Base-by-base conservation (phyloP, 2,329 filamentous ascomycete genomes). In the Beauveria australis region DNA sequence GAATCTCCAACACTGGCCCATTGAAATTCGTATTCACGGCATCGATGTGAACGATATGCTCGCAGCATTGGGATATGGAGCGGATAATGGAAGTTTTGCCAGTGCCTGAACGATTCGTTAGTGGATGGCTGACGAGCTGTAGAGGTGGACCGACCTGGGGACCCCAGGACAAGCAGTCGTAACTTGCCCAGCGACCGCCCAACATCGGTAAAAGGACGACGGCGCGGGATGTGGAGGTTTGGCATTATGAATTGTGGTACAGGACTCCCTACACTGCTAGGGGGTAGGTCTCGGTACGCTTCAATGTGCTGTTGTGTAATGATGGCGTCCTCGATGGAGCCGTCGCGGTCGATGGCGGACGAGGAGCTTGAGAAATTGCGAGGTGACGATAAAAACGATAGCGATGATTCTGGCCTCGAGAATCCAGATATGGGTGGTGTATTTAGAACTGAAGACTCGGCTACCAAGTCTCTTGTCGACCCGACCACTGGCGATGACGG, bases 191-290 rank as follows among this genome's bases (percentile, higher is more conserved):
- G 83, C 40, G 81, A 82, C 75, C 89, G 93, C 18, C 94, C 94
- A 52, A 83, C 83, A n/a, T 89, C 85, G 0, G 94, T 97, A 72
- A 97, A 97, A 0, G 92, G 92, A 56, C 92, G 83, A 54, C 94
- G 86, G 63, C 85, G 89, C 3, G 94, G 93, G 84, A 99, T 94
- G 63, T 85, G 87, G 68, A 99, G 88, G 69, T 92, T 96, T 5
- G 94, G 94, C 94, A 99, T 99, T 63, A 99, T 90, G n/a, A 99
- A 81, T 73, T 97, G 92, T 26, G 89, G 88, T 46, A 78, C 80
- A 63, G 67, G 53, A 51, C 63, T 60, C 12, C 58, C 58, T 49
- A 54, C 67, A 61, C 24, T 68, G 59, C 49, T 67, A 64, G 55
- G 52, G 46, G 60, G 59, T 61, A 51, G 66, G 60, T 40, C 54